Base-by-base conservation (phyloP, 2,329 filamentous ascomycete genomes). In the Zopfia rhizophila region DNA sequence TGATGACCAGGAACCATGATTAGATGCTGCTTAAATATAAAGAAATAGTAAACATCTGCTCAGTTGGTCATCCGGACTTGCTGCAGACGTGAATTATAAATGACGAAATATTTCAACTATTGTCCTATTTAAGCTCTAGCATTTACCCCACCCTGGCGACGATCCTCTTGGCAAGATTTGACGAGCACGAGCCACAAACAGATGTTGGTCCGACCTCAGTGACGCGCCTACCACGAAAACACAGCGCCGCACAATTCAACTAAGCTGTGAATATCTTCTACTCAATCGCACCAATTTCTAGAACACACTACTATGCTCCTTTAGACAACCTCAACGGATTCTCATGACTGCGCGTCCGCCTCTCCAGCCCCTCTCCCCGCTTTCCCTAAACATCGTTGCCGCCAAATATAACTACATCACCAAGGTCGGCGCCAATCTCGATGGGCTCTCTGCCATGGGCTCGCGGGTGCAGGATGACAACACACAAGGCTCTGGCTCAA, bases 301-400 rank as follows among this genome's bases (percentile, higher is more conserved):
- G n/a, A n/a, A n/a, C 21, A 14, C 17, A 3, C 4, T 43, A 25
- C 17, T 16, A 49, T 49, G 46, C 35, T 7, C 29, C 33, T 17
- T 7, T 40, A 22, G 32, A 37, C 5, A 14, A 21, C 35, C 27
- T 19, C 27, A 33, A 4, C 13, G 33, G 51, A 48, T 45, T 35
- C 55, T 44, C 50, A 69, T 71, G 67, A 68, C 54, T 56, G 61
- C 65, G 64, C 65, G 66, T 52, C 63, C 59, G 51, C 61, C 63
- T 47, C 63, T 62, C 59, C 60, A 66, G 42, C 56, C 66, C 24
- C 53, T 65, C 45, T 58, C 66, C 63, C 61, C 68, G 48, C 61
- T 57, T 38, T 53, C 63, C 28, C 51, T 59, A 33, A 65, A 63
- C 55, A 40, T 54, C 32, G 36, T 53, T 30, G 55, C 51, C 50